Percentiles rank a stretch among this genome's conserved stretches.
These are phyloP conservation scores for Trichoderma sp. DNA, from an alignment of 2,329 filamentous ascomycete species.

Conservation along the genomic window DNA sequence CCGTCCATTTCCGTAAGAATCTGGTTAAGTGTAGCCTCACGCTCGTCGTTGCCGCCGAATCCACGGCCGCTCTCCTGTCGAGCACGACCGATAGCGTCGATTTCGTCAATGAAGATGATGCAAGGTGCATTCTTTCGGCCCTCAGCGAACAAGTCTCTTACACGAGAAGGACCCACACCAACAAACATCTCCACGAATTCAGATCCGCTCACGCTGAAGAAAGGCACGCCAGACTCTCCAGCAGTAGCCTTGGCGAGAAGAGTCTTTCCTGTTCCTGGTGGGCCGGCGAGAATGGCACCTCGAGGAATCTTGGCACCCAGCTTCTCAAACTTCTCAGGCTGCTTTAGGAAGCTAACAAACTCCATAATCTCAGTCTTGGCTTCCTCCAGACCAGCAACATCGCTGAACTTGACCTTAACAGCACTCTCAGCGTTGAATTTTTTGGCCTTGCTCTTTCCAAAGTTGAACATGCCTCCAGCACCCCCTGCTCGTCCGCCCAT, in stretches of 20 bases:
- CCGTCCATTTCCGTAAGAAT: slow-evolving; percentile 99
- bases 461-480: slow-evolving; percentile 81
- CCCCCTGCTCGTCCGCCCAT: slow-evolving; percentile 64
- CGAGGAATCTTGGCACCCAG: slow-evolving; percentile 97
- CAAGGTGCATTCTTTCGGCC: slow-evolving; percentile 95
- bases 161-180: slow-evolving; percentile 93
- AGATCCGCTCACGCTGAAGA: slow-evolving; percentile 97
- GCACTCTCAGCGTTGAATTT: slow-evolving; percentile 97
- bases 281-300: slow-evolving; percentile 94
- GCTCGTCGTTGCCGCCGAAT: slow-evolving; percentile 92
- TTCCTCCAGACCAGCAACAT: slow-evolving; percentile 97
- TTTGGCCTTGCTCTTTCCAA: slow-evolving; percentile 94
- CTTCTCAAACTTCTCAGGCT: slow-evolving; percentile 88
- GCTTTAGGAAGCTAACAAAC: slow-evolving; percentile 95
- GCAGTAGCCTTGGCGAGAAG: slow-evolving; percentile 95
- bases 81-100: slow-evolving; percentile 94
- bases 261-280: slow-evolving; percentile 97
- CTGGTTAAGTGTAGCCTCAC: slow-evolving; percentile 95
- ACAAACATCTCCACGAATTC: slow-evolving; percentile 99
- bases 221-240: slow-evolving; percentile 93
- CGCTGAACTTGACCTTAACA: slow-evolving; percentile 94
- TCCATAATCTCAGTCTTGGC: slow-evolving; percentile 99
- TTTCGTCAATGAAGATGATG: slow-evolving; percentile 99
- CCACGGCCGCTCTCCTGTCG: slow-evolving; percentile 71
- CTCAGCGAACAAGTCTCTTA: slow-evolving; percentile 91